A percentile compares a stretch with the other conserved stretches of the same genome.
These are phyloP conservation scores for Davidsoniella australis DNA, from an alignment of 2,329 filamentous ascomycete species.

Conservation along the genomic window DNA sequence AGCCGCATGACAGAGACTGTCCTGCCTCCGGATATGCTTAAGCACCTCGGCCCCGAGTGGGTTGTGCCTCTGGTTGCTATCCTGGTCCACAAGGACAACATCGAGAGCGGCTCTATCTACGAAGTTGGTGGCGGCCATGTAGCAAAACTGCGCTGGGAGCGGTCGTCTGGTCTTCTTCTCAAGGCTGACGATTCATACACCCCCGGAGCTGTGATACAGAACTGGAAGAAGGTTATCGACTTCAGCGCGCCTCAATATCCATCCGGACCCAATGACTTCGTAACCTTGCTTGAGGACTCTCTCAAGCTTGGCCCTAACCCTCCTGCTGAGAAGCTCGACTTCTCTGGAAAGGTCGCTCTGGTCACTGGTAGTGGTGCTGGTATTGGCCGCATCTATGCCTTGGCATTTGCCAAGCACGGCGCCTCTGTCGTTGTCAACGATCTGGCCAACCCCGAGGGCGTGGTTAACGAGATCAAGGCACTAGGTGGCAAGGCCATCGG, in stretches of 20 bases:
- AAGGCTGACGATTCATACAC: constrained; percentile 82
- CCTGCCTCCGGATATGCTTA: constrained; percentile 85
- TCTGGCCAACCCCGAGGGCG: constrained; percentile 75
- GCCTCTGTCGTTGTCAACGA: constrained; percentile 89
- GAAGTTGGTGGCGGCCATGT: constrained; percentile 86
- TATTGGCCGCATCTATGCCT: constrained; percentile 77
- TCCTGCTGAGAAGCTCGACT: constrained; percentile 57
- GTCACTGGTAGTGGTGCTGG: constrained; percentile 79
- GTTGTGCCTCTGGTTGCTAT: constrained; percentile 83
- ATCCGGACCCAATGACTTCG: constrained; percentile 70
- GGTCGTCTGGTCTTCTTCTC: constrained; percentile 71
- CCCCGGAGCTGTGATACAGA: constrained; percentile 69
- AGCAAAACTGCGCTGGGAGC: constrained; percentile 90
- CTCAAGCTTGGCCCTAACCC: constrained; percentile 59
- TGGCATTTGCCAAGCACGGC: constrained; percentile 73
- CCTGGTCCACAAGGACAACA: constrained; percentile 73
- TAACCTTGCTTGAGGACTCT: constrained; percentile 69
- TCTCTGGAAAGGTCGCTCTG: constrained; percentile 69
- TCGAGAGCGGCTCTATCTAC: constrained; percentile 78
- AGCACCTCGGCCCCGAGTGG: constrained; percentile 80
- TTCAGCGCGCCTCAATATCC: constrained; percentile 76
- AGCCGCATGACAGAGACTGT: constrained; percentile 91
- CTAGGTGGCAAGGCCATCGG: constrained; percentile 77
- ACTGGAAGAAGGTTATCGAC: constrained; percentile 77
- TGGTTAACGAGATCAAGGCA: constrained; percentile 85